Evolutionary conservation across 2,329 filamentous ascomycete species (phyloP).

Genomic region (Pseudocercospora fuligena): DNA sequence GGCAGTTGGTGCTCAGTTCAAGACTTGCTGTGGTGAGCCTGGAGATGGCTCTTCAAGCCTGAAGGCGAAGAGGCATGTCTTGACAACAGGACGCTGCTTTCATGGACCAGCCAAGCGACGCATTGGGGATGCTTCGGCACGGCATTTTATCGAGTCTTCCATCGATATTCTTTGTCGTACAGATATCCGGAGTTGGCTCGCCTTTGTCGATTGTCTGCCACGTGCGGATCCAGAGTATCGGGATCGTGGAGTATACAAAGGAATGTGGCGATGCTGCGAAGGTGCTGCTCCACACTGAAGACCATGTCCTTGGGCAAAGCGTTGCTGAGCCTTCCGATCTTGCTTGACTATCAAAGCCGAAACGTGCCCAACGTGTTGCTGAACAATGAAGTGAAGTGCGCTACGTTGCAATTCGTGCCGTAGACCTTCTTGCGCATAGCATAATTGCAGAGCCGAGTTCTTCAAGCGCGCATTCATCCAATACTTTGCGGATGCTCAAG

Average conservation of each 20-base stretch:
- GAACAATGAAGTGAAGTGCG: neutral
- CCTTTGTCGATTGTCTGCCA: conserved; percentile 2
- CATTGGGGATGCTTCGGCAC: neutral
- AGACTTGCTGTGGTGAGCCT: too few species aligned
- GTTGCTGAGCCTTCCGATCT: neutral
- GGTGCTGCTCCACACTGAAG: neutral
- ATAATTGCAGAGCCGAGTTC: neutral
- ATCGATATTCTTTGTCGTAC: neutral
- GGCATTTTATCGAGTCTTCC: neutral
- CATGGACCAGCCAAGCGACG: conserved; percentile 1
- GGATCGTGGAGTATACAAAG: neutral
- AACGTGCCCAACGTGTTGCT: neutral
- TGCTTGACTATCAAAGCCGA: neutral
- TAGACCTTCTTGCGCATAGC: neutral
- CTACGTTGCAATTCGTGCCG: neutral
- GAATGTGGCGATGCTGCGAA: neutral
- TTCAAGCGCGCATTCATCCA: neutral
- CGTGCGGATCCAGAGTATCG: conserved; percentile 1
- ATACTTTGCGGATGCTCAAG: neutral
- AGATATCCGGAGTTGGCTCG: neutral
- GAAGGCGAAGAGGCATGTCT: neutral
- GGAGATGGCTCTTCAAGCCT: neutral
- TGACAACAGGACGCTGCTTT: neutral
- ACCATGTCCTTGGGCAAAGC: neutral
- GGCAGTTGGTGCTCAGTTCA: neutral